These are phyloP conservation scores for Gossypium bickii DNA, from an alignment of 345 rosid genomes.

Conservation along the genomic window DNA sequence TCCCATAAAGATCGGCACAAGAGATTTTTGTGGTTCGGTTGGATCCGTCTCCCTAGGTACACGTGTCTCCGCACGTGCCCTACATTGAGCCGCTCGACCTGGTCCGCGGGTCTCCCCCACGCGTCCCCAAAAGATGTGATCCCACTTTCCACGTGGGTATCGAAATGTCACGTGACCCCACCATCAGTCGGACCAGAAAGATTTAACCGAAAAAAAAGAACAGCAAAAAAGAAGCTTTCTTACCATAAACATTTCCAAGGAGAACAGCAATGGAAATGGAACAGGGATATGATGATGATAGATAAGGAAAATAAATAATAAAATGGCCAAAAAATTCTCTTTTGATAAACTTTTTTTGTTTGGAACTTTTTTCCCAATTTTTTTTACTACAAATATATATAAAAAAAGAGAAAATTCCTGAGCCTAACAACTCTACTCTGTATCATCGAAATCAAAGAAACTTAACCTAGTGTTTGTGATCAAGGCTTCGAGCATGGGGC, in stretches of 20 bases:
- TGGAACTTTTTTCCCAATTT: neutral
- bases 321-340: no score
- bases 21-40: neutral
- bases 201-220: no score
- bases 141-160: neutral
- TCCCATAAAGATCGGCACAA: neutral
- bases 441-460: neutral
- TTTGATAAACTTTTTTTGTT: no score
- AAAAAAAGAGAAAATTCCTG: neutral
- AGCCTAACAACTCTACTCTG: neutral
- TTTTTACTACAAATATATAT: neutral
- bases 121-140: neutral
- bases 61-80: neutral
- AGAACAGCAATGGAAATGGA: neutral
- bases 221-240: neutral
- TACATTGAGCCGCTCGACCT: neutral
- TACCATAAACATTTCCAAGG: neutral
- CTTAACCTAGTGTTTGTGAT: neutral
- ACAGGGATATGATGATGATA: neutral
- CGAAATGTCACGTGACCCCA: neutral
- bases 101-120: neutral
- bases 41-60: neutral
- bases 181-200: neutral
- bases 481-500: slow-evolving; percentile 30
- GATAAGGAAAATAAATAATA: no score